Conservation (phyloP, 176 grass and related monocot genomes). For the Thalia dealbata region DNA sequence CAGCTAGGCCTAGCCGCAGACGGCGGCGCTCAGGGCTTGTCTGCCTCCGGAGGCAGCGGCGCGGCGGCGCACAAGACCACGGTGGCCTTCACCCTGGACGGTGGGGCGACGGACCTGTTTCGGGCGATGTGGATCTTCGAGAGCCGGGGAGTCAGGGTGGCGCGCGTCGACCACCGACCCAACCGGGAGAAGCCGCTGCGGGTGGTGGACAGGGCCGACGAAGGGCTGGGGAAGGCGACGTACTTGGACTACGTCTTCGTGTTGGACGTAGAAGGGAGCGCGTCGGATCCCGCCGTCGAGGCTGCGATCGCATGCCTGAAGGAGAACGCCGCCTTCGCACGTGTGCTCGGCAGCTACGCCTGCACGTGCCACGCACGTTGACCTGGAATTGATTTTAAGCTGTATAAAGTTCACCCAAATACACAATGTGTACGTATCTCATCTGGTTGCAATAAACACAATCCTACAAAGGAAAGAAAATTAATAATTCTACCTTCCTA, state of each 20-base stretch:
- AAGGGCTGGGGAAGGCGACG: not conserved
- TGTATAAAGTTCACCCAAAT: too few relatives aligned
- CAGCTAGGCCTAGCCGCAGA: constrained; percentile 13
- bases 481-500: too few relatives aligned
- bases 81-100: constrained; percentile 21
- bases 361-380: constrained; percentile 5
- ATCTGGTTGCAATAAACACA: too few relatives aligned
- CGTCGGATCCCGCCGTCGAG: not conserved
- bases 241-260: constrained; percentile 33
- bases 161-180: constrained; percentile 33
- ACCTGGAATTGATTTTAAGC: not conserved
- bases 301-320: constrained; percentile 4
- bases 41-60: not conserved
- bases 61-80: constrained; percentile 21
- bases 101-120: constrained; percentile 24
- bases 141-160: constrained; percentile 21
- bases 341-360: constrained; percentile 20
- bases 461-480: too few relatives aligned
- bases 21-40: not conserved
- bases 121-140: constrained; percentile 25
- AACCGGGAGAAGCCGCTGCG: constrained; percentile 24
- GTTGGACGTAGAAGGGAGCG: constrained; percentile 22
- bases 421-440: too few relatives aligned
- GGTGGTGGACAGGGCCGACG: not conserved
- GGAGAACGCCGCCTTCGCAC: constrained; percentile 14